phyloP scores from a whole-genome alignment of 352 stramenopile genomes.

The Phytophthora nicotianae region DNA sequence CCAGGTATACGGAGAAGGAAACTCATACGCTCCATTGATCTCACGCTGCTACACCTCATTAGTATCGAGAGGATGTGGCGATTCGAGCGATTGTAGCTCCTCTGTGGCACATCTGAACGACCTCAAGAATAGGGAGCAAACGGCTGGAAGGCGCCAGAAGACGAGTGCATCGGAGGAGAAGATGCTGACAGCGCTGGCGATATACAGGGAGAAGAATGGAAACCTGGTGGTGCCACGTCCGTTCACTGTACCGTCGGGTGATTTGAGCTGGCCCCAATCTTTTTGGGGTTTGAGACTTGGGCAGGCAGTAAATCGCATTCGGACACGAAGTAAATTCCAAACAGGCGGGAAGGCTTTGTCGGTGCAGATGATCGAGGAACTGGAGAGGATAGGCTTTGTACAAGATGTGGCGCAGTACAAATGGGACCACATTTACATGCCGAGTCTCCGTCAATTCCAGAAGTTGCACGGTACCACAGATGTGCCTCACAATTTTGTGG shows the following conservation, averaged over 20 bases:
- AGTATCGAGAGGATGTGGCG: neutral
- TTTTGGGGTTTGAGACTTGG: neutral
- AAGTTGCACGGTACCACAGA: neutral
- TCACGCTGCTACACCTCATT: neutral
- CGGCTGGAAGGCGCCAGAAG: neutral
- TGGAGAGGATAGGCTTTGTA: slow-evolving; percentile 3
- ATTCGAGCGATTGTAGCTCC: neutral
- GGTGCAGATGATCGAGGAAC: neutral
- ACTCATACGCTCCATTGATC: neutral
- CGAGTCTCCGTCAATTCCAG: slow-evolving; percentile 3
- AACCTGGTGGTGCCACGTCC: neutral
- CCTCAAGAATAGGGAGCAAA: neutral
- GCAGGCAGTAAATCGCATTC: neutral
- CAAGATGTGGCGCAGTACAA: slow-evolving; percentile 4
- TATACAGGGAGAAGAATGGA: slow-evolving; percentile 1
- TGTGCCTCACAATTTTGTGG: neutral
- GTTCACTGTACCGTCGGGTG: neutral
- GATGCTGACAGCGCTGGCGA: neutral
- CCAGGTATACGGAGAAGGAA: neutral
- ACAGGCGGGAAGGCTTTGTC: neutral
- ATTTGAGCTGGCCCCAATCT: neutral
- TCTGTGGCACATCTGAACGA: neutral
- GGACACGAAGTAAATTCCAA: neutral
- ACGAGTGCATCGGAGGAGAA: neutral
- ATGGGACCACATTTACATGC: neutral